Evolutionary conservation across 805 yeast genomes (phyloP).

Genomic region (Kurtzmaniella cleridarum): DNA sequence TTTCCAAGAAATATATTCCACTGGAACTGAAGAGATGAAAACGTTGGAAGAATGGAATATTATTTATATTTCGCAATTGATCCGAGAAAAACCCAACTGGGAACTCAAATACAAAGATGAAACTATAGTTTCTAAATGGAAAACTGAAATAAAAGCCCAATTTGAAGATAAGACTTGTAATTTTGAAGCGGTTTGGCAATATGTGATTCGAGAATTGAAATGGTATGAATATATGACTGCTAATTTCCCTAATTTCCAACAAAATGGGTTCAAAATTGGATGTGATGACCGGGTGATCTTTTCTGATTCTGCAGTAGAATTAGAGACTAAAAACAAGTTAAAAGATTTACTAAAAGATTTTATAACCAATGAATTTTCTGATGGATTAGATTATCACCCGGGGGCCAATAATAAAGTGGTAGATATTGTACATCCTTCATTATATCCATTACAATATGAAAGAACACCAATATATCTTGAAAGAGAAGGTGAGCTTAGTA

Average conservation of each 20-base stretch:
- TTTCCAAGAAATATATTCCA: too few relatives aligned
- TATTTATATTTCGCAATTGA: constrained; percentile 11
- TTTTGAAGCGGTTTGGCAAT: constrained; percentile 17
- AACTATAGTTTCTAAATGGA: constrained; percentile 15
- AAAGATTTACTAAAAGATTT: constrained; percentile 8
- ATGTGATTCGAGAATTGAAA: constrained; percentile 22
- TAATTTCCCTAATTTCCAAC: constrained; percentile 4
- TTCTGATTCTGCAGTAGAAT: constrained; percentile 14
- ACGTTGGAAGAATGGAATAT: constrained; percentile 14
- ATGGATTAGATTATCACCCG: constrained; percentile 31
- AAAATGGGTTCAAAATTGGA: constrained; percentile 11
- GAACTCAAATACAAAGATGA: constrained; percentile 11
- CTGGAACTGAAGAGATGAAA: constrained; percentile 9
- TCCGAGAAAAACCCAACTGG: constrained; percentile 16
- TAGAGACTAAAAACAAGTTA: constrained; percentile 8
- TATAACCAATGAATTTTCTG: constrained; percentile 7
- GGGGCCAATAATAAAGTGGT: constrained; percentile 29
- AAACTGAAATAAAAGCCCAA: constrained; percentile 12
- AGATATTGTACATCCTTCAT: constrained; percentile 38
- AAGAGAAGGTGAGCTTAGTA: constrained; percentile 2
- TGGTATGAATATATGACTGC: constrained; percentile 18
- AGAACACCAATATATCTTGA: constrained; percentile 14
- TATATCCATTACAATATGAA: constrained; percentile 30
- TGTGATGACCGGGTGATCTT: constrained; percentile 15
- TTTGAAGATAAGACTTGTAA: constrained; percentile 7